phyloP scores from a whole-genome alignment of 2,329 filamentous ascomycete genomes.

The Venturia pyrina region DNA sequence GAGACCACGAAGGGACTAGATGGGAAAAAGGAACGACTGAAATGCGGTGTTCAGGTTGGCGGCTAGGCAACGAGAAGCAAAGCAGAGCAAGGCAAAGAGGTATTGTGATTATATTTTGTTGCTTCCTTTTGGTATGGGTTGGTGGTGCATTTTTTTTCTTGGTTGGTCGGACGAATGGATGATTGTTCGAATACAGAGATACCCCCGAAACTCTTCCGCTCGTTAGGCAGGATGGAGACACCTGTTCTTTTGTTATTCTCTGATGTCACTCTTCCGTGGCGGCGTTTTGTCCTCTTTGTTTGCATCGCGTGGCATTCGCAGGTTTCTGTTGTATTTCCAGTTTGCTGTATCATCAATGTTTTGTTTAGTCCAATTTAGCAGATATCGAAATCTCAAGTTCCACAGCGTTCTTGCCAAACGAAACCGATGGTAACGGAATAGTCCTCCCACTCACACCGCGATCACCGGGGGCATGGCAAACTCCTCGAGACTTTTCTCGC shows the following conservation, averaged over 20 bases:
- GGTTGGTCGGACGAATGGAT: neutral
- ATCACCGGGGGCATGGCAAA: neutral
- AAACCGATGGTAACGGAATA: neutral
- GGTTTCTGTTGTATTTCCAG: neutral
- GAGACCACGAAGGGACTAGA: neutral
- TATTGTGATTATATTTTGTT: neutral
- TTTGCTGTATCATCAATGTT: neutral
- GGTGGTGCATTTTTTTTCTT: neutral
- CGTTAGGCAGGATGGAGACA: constrained; percentile 1
- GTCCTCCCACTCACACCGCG: neutral
- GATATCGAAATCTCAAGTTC: neutral
- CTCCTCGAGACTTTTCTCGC: neutral
- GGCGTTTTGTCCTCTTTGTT: neutral
- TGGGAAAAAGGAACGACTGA: neutral
- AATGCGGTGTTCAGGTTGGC: neutral
- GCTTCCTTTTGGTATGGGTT: neutral
- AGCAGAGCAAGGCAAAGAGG: neutral
- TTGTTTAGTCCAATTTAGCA: neutral
- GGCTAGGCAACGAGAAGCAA: neutral
- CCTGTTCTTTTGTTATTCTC: neutral
- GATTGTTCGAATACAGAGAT: neutral
- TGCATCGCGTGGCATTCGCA: neutral
- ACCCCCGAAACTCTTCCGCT: constrained; percentile 2
- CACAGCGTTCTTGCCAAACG: neutral
- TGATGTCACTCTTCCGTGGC: neutral